Percentiles rank a stretch among this genome's conserved stretches.
phyloP scores from a whole-genome alignment of 257 asterid genomes.

The Capsicum pubescens region DNA sequence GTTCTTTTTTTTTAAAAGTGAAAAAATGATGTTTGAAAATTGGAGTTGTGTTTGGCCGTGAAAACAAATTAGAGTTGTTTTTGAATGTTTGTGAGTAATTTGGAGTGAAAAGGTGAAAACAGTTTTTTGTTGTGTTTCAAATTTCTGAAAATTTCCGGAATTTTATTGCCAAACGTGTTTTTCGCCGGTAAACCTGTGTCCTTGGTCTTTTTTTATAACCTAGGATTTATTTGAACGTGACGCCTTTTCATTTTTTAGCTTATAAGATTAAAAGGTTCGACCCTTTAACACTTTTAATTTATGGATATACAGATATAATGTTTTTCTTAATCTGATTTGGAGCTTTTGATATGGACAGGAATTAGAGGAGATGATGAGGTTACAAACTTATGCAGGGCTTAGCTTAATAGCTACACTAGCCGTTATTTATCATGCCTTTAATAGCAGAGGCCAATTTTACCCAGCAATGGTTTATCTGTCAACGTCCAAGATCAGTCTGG shows the following conservation, averaged over 20 bases:
- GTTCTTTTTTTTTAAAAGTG: too few species aligned
- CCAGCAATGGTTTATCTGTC: constrained; percentile 93
- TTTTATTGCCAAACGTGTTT: too few species aligned
- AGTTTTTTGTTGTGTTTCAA: too few species aligned
- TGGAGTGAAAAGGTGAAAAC: too few species aligned
- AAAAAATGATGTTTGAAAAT: too few species aligned
- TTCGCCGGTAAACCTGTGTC: too few species aligned
- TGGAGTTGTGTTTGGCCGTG: too few species aligned
- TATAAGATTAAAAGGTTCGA: background rate
- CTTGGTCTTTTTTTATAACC: background rate
- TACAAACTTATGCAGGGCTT: constrained; percentile 82
- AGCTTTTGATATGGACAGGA: constrained; percentile 50
- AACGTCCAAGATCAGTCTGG: constrained; percentile 90
- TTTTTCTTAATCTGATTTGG: constrained; percentile 26
- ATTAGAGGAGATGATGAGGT: constrained; percentile 65
- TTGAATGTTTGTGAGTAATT: too few species aligned
- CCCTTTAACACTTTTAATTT: constrained; percentile 13
- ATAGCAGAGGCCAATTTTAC: constrained; percentile 87
- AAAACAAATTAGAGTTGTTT: too few species aligned
- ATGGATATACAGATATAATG: background rate
- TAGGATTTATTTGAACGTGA: background rate
- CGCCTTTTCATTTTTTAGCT: background rate
- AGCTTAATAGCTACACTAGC: constrained; percentile 74
- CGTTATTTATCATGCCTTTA: constrained; percentile 80
- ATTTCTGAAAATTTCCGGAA: too few species aligned